Base-by-base conservation (phyloP, 2,329 filamentous ascomycete species). In the Fusarium luffae region DNA sequence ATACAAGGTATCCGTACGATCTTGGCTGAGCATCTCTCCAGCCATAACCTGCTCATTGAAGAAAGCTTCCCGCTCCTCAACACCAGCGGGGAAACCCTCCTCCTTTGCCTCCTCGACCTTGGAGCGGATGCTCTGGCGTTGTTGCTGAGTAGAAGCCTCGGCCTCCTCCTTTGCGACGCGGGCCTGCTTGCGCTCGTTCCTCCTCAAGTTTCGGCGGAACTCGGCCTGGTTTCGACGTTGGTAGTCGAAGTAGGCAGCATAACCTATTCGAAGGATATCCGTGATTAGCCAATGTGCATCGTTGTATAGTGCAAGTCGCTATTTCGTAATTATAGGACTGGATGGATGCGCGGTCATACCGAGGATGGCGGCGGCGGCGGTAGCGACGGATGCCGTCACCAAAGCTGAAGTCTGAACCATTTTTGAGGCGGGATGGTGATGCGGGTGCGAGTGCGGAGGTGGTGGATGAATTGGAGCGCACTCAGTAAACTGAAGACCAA, bases 11-110 rank as follows among this genome's bases (percentile, higher is more conserved):
- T 52, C 83, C 88, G 80, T 88, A 96, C 94, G 93, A 81, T 97
- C 92, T 76, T 89, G 85, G 78, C 91, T 93, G 78, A 98, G 86
- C 58, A 87, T 83, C 86, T 99, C 96, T 78, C 96, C 96, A 78
- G 89, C 86, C 75, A 94, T 93, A 70, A 99, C 94, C 83, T 97
- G 93, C 79, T 93, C 90, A 89, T 98, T 97, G 84, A 99, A 99
- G 85, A 93, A 99, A 66, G 90, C 88, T 85, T 99, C 96, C 80
- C 93, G 94, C 85, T 97, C 94, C 80, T 98, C 95, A 37, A 95
- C 89, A 76, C 94, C 93, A 44, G 87, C 86, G 50, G 96, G 96
- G 87, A 97, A 98, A 60, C 95, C 96, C 81, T 97, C 94, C 62
- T 92, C 92, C 83, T 94, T 93, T 74, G 94, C 93, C 75, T 92